Base-by-base conservation (phyloP, 2,329 filamentous ascomycete genomes). In the Ophiostoma quercus region DNA sequence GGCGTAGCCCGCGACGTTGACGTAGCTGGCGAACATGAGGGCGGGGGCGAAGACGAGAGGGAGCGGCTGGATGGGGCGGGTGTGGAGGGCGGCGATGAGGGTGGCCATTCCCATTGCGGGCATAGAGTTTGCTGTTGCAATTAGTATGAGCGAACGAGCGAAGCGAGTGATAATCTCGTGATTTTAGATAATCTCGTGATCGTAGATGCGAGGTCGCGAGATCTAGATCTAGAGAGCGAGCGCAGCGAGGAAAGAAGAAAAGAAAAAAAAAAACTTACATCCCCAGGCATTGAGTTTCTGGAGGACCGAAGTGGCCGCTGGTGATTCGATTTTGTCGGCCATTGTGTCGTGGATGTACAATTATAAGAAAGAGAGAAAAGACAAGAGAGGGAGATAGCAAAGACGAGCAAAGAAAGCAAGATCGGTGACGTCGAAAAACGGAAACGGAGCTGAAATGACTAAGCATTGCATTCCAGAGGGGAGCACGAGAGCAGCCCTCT, bases 1-100 rank as follows among this genome's bases (percentile, higher is more conserved):
- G 72, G 82, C 82, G 79, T 84, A 87, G 71, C 85, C 85, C 25
- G 85, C 84, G 7, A 88, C 81, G 76, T 86, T 87, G 75, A 87
- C 82, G 78, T 88, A 88, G 76, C 82, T 83, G 69, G 82, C 80
- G 78, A 87, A 86, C 70, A 86, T 77, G 41, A 87, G 82, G 34
- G 84, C 79, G 75, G 83, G 82, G 73, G 84, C 78, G 75, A 85
- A 81, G 67, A 81, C 74, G 75, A 87, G 80, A 47, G 85, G 83
- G 3, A 85, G 77, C 14, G 79, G 73, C 73, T 84, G 83, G 67
- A 85, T 76, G 43, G 86, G 86, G 2, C 84, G 84, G 63, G 79
- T 80, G 79, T 88, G 86, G 19, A 87, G 82, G 47, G 85, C 81
- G 12, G 84, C 82, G 71, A 87, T 80, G 57, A 88, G 81, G 65